Percentiles rank a stretch among this genome's conserved stretches.
Evolutionary conservation across 148 eudicot genomes (phyloP).

Genomic region (Camellia sinensis): DNA sequence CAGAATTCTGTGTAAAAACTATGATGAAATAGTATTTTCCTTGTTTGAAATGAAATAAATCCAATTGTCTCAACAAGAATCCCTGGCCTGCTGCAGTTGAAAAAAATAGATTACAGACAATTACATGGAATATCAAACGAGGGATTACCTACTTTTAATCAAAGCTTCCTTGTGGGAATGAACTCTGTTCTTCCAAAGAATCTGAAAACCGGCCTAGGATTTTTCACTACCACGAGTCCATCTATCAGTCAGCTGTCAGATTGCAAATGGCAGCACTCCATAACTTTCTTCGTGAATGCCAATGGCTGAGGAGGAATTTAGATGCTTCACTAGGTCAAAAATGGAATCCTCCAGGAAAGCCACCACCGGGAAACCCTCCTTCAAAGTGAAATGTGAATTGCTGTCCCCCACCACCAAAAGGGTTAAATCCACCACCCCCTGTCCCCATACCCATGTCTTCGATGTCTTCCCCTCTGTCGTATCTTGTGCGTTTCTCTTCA

Average conservation of each 20-base stretch:
- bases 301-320: neutral
- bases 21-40: too few relatives aligned
- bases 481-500: slow-evolving; percentile 83
- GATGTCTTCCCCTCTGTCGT: slow-evolving; percentile 82
- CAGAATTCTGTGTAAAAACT: too few relatives aligned
- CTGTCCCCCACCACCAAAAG: slow-evolving; percentile 83
- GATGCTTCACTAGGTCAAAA: slow-evolving; percentile 32
- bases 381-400: slow-evolving; percentile 92
- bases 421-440: slow-evolving; percentile 88
- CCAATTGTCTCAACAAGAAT: neutral
- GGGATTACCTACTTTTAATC: neutral
- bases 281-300: neutral
- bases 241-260: neutral
- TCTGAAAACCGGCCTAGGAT: neutral
- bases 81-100: neutral
- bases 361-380: slow-evolving; percentile 50
- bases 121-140: neutral
- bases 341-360: slow-evolving; percentile 69
- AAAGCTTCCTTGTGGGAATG: neutral
- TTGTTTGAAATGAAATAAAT: neutral
- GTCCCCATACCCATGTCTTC: slow-evolving; percentile 71
- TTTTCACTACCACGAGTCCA: neutral
- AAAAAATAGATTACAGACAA: neutral
- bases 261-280: neutral
- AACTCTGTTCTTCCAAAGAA: neutral